A percentile compares a stretch with the other conserved stretches of the same genome.
Conservation (phyloP, 345 rosid genomes). For the Eucalyptus guilfoylei region DNA sequence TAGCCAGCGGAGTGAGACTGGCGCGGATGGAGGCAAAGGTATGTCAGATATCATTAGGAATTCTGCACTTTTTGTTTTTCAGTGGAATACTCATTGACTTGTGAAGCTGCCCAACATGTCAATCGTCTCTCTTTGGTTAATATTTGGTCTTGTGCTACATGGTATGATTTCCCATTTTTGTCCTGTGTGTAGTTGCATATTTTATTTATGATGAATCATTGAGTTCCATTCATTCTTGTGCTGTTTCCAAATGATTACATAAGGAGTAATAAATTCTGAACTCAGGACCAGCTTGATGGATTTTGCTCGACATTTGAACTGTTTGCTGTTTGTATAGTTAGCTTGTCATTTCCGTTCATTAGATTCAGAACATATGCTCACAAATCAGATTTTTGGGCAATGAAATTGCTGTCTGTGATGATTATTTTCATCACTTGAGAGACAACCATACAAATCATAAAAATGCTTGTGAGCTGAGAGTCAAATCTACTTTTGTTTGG, state of each 20-base stretch:
- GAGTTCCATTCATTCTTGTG: background rate
- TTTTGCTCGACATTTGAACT: background rate
- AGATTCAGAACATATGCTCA: background rate
- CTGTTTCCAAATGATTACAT: background rate
- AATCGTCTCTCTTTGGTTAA: background rate
- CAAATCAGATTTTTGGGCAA: background rate
- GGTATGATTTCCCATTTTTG: background rate
- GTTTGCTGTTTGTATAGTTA: background rate
- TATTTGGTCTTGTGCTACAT: background rate
- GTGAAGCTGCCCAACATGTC: background rate
- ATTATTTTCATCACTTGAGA: background rate
- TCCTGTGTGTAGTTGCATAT: background rate
- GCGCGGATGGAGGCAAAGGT: conserved; percentile 30
- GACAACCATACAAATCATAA: background rate
- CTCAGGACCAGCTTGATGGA: background rate
- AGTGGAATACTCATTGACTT: background rate
- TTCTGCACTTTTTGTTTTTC: background rate
- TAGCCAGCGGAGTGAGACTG: conserved; percentile 6
- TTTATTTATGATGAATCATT: background rate
- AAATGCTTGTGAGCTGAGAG: background rate
- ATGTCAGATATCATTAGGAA: background rate
- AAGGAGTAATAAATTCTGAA: background rate
- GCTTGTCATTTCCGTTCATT: background rate
- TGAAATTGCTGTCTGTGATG: background rate
- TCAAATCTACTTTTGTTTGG: background rate